phyloP scores from a whole-genome alignment of 2,329 filamentous ascomycete genomes.

The Didymella keratinophila region DNA sequence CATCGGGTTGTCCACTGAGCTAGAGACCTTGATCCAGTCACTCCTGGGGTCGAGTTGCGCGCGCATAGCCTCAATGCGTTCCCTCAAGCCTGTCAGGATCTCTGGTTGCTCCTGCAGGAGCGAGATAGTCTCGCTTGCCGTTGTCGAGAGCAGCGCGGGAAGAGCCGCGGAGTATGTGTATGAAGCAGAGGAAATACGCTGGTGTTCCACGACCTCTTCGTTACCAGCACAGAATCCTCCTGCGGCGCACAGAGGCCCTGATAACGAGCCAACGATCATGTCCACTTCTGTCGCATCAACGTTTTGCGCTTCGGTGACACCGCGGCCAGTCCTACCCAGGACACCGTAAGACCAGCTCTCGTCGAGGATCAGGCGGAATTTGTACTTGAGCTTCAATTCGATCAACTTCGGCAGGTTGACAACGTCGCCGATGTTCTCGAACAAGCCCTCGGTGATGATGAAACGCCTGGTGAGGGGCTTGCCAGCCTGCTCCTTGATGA shows the following conservation, averaged over 20 bases:
- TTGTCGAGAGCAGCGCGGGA: conserved; percentile 93
- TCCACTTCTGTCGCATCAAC: conserved; percentile 93
- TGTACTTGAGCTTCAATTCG: conserved; percentile 94
- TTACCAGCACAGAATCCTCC: conserved; percentile 95
- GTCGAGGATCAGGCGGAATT: conserved; percentile 96
- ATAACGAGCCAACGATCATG: conserved; percentile 94
- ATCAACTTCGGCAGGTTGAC: conserved; percentile 86
- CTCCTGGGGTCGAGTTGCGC: conserved; percentile 89
- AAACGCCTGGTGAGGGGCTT: conserved; percentile 92
- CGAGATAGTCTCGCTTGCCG: conserved; percentile 87
- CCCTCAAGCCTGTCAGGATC: conserved; percentile 77
- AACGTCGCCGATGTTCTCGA: conserved; percentile 87
- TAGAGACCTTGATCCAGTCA: conserved; percentile 89
- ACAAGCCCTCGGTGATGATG: conserved; percentile 94
- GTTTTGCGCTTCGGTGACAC: conserved; percentile 94
- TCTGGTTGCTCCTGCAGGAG: conserved; percentile 88
- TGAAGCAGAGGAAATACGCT: conserved; percentile 88
- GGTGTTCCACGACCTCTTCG: conserved; percentile 92
- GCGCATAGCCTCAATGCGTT: conserved; percentile 86
- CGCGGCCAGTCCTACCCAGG: conserved; percentile 87
- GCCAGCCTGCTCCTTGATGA: conserved; percentile 85
- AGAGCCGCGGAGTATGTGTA: conserved; percentile 97
- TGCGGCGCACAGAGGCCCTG: conserved; percentile 87
- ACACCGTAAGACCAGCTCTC: conserved; percentile 98
- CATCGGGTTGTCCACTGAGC: conserved; percentile 83